Evolutionary conservation across 192 early-diverging fungal genomes (phyloP).

Genomic region (Entomortierella lignicola): DNA sequence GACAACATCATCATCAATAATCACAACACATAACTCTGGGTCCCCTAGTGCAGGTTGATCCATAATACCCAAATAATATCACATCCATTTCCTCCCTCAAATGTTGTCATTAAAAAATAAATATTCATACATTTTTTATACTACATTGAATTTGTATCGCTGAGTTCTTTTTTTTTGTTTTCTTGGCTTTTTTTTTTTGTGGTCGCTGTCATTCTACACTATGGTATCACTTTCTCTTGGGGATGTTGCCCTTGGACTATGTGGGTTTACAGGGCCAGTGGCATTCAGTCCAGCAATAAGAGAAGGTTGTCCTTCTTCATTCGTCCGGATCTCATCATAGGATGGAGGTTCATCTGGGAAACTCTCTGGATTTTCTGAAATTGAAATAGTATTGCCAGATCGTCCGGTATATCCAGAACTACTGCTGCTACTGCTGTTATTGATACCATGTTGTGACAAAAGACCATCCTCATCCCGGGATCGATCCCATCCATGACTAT

Average conservation of each 20-base stretch:
- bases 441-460: slow-evolving; percentile 24
- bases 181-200: no score
- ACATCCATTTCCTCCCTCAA: no score
- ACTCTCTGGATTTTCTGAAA: neutral
- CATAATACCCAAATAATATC: no score
- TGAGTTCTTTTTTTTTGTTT: neutral
- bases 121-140: neutral
- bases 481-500: slow-evolving; percentile 2
- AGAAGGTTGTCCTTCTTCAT: slow-evolving; percentile 11
- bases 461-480: slow-evolving; percentile 46
- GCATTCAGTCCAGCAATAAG: slow-evolving; percentile 28
- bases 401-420: slow-evolving; percentile 4
- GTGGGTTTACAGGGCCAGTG: neutral
- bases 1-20: no score
- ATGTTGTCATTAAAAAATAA: neutral
- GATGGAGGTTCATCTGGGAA: slow-evolving; percentile 51
- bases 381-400: slow-evolving; percentile 6
- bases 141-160: neutral
- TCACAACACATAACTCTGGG: no score
- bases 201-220: no score
- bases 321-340: slow-evolving; percentile 37
- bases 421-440: slow-evolving; percentile 8
- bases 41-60: no score
- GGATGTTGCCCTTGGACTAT: neutral
- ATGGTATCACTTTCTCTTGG: no score